Evolutionary conservation across 2,329 filamentous ascomycete species (phyloP), one percentile per base, ranked within the genome.

Genomic region (Aspergillus piperis): DNA sequence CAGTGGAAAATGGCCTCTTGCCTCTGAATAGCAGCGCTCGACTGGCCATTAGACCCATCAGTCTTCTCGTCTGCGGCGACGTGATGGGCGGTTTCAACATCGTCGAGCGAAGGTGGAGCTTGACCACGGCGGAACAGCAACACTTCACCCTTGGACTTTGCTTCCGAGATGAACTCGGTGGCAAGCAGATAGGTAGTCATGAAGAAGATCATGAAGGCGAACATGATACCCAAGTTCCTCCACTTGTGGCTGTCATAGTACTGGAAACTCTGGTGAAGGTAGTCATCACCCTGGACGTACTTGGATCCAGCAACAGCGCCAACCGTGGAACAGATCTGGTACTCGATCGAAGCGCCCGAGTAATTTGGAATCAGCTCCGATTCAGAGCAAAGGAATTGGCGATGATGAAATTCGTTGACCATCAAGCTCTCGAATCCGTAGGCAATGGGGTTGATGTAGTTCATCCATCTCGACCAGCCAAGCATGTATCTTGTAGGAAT

Each of bases 1-100:
- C 92, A 96, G 71, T 92, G 90, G 81, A 96, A 96, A 62, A 93
- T 86, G 21, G 90, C 90, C 4, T 86, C 91, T 71, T 91, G 88
- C 65, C 81, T 82, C 68, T 86, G 84, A 55, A 88, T 87, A 42
- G 70, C 73, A 32, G 73, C 70, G 42, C 68, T 69, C 30, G 65
- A 60, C 27, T 67, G 58, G 27, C 53, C 60, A 50, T 56, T 62
- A 4, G 67, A 64, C 30, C 71, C 64, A 32, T 76, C 67, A 10
- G 70, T 70, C 64, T 77, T 78, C 50, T 77, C 70, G 5, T 72
- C 66, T 3, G 70, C 50, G 42, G 68, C 63, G n/a, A 69, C 63
- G 23, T 66, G 17, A 38, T 65, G 59, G 44, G 56, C 64, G 38
- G 63, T 67, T 61, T 76, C 73, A 5, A 67, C 63, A 38, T 76